Evolutionary conservation across 495 filamentous ascomycete genomes (phyloP).

Genomic region (Lichenothelia convexa): DNA sequence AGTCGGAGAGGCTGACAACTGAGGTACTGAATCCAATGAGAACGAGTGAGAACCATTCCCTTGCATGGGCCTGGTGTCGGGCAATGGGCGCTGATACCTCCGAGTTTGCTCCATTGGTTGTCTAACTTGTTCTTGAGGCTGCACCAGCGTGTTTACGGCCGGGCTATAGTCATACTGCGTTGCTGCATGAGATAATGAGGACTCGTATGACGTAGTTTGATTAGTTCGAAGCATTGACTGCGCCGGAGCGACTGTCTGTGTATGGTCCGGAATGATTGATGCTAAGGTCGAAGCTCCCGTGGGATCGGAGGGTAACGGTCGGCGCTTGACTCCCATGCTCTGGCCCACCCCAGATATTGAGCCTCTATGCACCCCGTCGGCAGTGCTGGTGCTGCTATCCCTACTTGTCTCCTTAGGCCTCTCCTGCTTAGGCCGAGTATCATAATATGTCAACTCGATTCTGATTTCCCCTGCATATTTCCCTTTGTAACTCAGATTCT

Average conservation of each 20-base stretch:
- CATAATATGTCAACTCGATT: slow-evolving; percentile 93
- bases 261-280: slow-evolving; percentile 8
- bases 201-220: too few species aligned
- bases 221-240: slow-evolving; percentile 12
- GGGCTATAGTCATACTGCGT: too few species aligned
- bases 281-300: slow-evolving; percentile 27
- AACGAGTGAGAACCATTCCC: too few species aligned
- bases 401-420: slow-evolving; percentile 38
- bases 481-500: slow-evolving; percentile 63
- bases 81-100: too few species aligned
- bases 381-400: slow-evolving; percentile 17
- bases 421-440: slow-evolving; percentile 60
- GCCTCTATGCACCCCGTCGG: slow-evolving; percentile 14
- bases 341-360: slow-evolving; percentile 36
- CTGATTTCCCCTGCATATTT: slow-evolving; percentile 92
- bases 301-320: slow-evolving; percentile 61
- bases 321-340: slow-evolving; percentile 47
- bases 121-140: too few species aligned
- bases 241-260: slow-evolving; percentile 1
- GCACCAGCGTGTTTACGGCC: too few species aligned
- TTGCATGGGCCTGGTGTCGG: too few species aligned
- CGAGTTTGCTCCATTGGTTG: too few species aligned
- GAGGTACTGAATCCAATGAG: too few species aligned
- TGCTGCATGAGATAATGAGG: too few species aligned
- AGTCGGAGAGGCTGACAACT: too few species aligned